Conservation (phyloP, 768 basidiomycete genomes). For the Amanita molliuscula region DNA sequence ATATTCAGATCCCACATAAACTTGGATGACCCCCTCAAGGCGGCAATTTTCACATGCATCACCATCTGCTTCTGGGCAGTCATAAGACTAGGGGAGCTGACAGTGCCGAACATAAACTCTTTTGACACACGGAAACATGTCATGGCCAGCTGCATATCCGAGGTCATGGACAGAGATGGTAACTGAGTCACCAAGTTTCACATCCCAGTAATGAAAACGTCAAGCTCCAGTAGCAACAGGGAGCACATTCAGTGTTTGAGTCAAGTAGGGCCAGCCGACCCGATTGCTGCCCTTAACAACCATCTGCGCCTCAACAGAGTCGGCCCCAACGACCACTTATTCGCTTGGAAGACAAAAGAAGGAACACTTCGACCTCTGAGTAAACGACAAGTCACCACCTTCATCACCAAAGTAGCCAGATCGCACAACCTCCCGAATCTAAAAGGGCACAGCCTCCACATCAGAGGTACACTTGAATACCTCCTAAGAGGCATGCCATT, state of each 20-base stretch:
- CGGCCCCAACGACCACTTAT: conserved; percentile 7
- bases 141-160: neutral
- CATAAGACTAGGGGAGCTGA: conserved; percentile 16
- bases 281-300: conserved; percentile 10
- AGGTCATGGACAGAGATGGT: neutral
- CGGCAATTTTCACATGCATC: conserved; percentile 18
- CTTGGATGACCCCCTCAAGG: conserved; percentile 11
- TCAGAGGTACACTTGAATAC: conserved; percentile 18
- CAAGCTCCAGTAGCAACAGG: conserved; percentile 1
- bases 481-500: conserved; percentile 17
- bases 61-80: conserved; percentile 15
- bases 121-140: conserved; percentile 12
- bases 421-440: neutral
- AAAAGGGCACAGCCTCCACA: conserved; percentile 20
- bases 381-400: neutral
- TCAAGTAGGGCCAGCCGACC: conserved; percentile 14
- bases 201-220: conserved; percentile 6
- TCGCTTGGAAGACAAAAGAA: conserved; percentile 2
- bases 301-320: conserved; percentile 20
- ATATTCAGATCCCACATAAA: conserved; percentile 9
- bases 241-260: conserved; percentile 16
- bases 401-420: neutral
- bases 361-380: neutral
- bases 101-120: conserved; percentile 5
- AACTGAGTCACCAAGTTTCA: conserved; percentile 7